Evolutionary conservation across 768 basidiomycete genomes (phyloP).

Genomic region (Mycena amicta): DNA sequence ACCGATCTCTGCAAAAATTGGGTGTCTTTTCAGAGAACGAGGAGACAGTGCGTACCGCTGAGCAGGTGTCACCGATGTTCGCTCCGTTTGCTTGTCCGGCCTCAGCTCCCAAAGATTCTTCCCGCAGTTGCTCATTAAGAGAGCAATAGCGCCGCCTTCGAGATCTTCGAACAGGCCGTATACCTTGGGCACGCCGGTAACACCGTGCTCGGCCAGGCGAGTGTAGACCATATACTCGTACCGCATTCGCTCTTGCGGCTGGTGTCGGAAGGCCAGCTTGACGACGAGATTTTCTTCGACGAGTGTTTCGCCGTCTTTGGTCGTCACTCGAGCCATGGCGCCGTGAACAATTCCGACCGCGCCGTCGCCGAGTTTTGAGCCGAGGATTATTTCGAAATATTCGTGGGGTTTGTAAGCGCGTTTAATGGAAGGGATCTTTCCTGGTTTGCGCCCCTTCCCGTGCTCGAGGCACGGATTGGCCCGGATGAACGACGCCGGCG

Average conservation of each 20-base stretch:
- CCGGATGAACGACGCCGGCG: not conserved
- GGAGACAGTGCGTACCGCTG: not conserved
- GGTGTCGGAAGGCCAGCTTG: conserved; percentile 15
- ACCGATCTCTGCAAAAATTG: conserved; percentile 4
- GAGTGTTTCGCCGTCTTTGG: not conserved
- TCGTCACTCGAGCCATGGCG: conserved; percentile 6
- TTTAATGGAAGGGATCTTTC: not conserved
- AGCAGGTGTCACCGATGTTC: not conserved
- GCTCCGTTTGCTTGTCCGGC: not conserved
- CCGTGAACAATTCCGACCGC: conserved; percentile 15
- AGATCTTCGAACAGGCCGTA: conserved; percentile 21
- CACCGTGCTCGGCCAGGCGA: conserved; percentile 1
- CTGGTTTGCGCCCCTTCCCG: not conserved
- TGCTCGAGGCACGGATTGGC: not conserved
- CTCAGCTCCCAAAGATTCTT: conserved; percentile 1
- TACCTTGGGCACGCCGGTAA: conserved; percentile 17
- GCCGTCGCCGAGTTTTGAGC: conserved; percentile 13
- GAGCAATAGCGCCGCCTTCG: conserved; percentile 14
- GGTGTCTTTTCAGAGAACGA: not conserved
- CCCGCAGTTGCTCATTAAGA: conserved; percentile 22
- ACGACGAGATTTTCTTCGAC: conserved; percentile 12
- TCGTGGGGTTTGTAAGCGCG: conserved; percentile 5
- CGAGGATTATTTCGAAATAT: conserved; percentile 13
- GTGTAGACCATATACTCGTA: conserved; percentile 18
- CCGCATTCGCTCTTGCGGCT: conserved; percentile 16